These are phyloP conservation scores for Hericium coralloides DNA, from an alignment of 768 basidiomycete genomes.

Conservation along the genomic window DNA sequence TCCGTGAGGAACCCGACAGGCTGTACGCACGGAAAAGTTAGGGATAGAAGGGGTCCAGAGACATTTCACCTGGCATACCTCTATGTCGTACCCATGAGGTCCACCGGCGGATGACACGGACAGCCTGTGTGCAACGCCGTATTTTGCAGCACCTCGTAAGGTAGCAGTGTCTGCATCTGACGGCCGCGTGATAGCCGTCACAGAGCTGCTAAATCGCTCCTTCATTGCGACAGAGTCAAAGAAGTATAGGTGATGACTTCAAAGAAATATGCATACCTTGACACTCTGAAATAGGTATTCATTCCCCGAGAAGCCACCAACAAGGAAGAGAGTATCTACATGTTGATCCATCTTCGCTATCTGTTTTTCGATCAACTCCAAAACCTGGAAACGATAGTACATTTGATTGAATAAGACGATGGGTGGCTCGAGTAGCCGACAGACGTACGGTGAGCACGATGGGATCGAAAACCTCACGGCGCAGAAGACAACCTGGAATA, in stretches of 20 bases:
- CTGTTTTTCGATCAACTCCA: constrained; percentile 74
- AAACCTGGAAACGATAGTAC: constrained; percentile 64
- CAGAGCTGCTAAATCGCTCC: constrained; percentile 57
- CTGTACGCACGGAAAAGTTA: too few species aligned
- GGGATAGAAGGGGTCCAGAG: too few species aligned
- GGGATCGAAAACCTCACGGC: constrained; percentile 82
- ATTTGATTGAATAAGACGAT: too few species aligned
- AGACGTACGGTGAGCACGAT: too few species aligned
- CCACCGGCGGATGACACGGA: constrained; percentile 78
- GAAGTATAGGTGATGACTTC: constrained; percentile 7
- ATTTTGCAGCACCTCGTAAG: constrained; percentile 78
- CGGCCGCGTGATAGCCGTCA: constrained; percentile 73
- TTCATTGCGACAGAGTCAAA: constrained; percentile 19
- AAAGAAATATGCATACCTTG: constrained; percentile 34
- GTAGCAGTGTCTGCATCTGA: constrained; percentile 86
- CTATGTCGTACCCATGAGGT: constrained; percentile 81
- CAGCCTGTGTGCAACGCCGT: constrained; percentile 69
- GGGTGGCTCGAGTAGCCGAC: too few species aligned
- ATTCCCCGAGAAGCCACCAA: constrained; percentile 84
- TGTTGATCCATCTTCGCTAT: constrained; percentile 53
- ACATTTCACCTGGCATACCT: too few species aligned
- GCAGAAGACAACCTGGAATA: constrained; percentile 72
- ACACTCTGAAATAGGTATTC: constrained; percentile 78
- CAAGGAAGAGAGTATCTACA: constrained; percentile 78
- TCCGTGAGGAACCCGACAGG: too few species aligned